phyloP scores from a whole-genome alignment of 306 rosid genomes.

The Vigna radiata region DNA sequence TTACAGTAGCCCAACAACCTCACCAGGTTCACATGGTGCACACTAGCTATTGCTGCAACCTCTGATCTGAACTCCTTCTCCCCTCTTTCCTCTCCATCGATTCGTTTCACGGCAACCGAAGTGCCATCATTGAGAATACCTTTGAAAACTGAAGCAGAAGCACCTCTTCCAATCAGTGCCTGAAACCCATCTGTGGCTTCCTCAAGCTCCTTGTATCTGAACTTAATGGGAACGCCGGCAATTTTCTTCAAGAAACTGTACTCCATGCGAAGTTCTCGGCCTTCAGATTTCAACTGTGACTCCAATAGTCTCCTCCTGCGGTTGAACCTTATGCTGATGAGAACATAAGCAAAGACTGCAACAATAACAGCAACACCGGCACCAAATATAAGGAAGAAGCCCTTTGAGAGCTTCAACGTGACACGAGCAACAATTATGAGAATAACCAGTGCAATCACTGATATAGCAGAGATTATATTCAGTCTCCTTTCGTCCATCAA shows the following conservation, averaged over 20 bases:
- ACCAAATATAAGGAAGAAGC: constrained; percentile 74
- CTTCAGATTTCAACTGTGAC: constrained; percentile 58
- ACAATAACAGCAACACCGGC: constrained; percentile 58
- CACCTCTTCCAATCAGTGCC: constrained; percentile 68
- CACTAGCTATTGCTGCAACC: constrained; percentile 83
- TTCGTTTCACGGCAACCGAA: constrained; percentile 74
- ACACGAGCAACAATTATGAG: constrained; percentile 58
- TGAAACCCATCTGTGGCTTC: constrained; percentile 77
- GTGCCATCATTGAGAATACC: constrained; percentile 81
- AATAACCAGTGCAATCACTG: constrained; percentile 51
- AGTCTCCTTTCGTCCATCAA: constrained; percentile 74
- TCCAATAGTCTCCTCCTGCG: constrained; percentile 59
- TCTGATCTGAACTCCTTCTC: constrained; percentile 80
- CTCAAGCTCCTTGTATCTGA: constrained; percentile 72
- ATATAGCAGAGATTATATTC: constrained; percentile 46
- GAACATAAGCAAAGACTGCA: constrained; percentile 55
- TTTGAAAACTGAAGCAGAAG: constrained; percentile 82
- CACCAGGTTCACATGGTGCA: constrained; percentile 79
- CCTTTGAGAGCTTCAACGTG: constrained; percentile 49
- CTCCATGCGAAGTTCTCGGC: constrained; percentile 76
- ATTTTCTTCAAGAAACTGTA: constrained; percentile 82
- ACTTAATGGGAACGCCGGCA: constrained; percentile 85
- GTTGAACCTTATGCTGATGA: constrained; percentile 52
- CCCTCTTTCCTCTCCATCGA: constrained; percentile 60
- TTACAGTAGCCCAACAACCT: constrained; percentile 72